Conservation (phyloP, 2,329 filamentous ascomycete species). For the Fusarium sp. region DNA sequence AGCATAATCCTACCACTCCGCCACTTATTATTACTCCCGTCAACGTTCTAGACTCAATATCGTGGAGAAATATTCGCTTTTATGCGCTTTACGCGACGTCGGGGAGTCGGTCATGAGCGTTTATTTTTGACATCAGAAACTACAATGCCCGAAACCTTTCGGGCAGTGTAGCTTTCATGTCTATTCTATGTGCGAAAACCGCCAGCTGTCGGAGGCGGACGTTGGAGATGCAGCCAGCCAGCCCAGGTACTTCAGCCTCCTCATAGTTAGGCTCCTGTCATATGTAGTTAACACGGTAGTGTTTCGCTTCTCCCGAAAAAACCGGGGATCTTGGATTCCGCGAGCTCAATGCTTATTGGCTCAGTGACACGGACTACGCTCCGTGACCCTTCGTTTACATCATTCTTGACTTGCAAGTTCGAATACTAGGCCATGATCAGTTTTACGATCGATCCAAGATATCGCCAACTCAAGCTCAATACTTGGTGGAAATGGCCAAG, state of each 20-base stretch:
- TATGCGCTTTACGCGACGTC: constrained; percentile 2
- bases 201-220: not conserved
- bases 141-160: constrained; percentile 14
- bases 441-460: not conserved
- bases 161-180: not conserved
- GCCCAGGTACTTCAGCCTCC: constrained; percentile 10
- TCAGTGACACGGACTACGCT: not conserved
- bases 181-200: not conserved
- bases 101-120: constrained; percentile 6
- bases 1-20: not conserved
- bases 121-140: not conserved
- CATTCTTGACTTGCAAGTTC: not conserved
- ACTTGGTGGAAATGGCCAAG: constrained; percentile 3
- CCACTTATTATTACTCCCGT: not conserved
- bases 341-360: not conserved
- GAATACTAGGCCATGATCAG: not conserved
- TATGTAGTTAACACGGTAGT: no score
- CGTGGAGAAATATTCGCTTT: constrained; percentile 1
- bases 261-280: not conserved
- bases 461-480: not conserved
- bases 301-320: not conserved
- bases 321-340: not conserved
- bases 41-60: constrained; percentile 36
- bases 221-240: constrained; percentile 1
- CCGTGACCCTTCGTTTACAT: not conserved